Conservation (phyloP, 2,329 filamentous ascomycete genomes). For the Xylariales sp. region DNA sequence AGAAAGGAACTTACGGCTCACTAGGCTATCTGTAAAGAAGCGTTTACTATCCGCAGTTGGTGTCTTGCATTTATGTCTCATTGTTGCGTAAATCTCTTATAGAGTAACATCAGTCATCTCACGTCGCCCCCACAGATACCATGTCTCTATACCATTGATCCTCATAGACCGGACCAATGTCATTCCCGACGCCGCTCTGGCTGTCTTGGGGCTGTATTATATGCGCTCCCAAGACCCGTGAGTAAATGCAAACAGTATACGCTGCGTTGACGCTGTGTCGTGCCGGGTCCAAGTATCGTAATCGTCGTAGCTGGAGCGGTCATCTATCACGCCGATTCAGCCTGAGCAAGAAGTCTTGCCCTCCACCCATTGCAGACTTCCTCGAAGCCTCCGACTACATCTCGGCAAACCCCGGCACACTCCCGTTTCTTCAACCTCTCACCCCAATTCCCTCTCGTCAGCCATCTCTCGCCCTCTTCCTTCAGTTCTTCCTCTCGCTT, state of each 20-base stretch:
- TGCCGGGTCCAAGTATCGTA: no score
- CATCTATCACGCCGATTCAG: constrained; percentile 40
- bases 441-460: constrained; percentile 79
- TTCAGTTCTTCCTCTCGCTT: constrained; percentile 74
- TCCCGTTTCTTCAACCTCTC: constrained; percentile 70
- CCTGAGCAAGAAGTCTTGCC: constrained; percentile 64
- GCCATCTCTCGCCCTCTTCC: constrained; percentile 78
- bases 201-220: no score
- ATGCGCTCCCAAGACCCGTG: no score
- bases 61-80: neutral
- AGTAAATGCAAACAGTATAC: no score
- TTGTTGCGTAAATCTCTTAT: neutral
- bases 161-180: neutral
- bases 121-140: neutral
- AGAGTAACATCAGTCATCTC: constrained; percentile 6
- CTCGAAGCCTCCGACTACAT: constrained; percentile 90
- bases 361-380: constrained; percentile 84
- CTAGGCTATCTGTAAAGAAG: no score
- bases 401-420: constrained; percentile 76
- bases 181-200: neutral
- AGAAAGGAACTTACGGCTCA: no score
- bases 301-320: no score
- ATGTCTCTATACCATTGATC: constrained; percentile 8
- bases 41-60: neutral
- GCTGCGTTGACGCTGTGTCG: no score